Conservation (phyloP, 805 yeast species). For the Candida ulmi region DNA sequence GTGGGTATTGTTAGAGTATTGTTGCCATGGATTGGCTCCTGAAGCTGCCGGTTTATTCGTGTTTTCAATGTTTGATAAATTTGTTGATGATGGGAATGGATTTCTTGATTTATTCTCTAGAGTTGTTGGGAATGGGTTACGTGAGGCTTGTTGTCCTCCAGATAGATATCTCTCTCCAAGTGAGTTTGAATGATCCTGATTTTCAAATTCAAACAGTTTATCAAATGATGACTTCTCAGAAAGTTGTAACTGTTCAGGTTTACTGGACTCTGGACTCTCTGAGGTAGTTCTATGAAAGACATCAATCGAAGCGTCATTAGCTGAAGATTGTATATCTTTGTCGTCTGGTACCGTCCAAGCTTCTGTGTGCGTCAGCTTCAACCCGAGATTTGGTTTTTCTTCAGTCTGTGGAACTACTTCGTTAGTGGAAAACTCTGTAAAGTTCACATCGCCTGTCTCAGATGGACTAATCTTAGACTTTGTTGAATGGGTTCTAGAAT, state of each 20-base stretch:
- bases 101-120: slow-evolving; percentile 6
- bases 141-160: background rate
- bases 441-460: background rate
- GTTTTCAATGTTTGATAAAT: slow-evolving; percentile 6
- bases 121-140: slow-evolving; percentile 18
- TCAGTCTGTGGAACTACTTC: background rate
- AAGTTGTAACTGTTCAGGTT: background rate
- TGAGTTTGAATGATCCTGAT: background rate
- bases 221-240: slow-evolving; percentile 13
- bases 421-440: background rate
- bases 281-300: slow-evolving; percentile 13
- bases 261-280: background rate
- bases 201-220: slow-evolving; percentile 13
- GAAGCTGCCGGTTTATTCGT: slow-evolving; percentile 12
- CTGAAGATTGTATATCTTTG: background rate
- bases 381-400: slow-evolving; percentile 3
- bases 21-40: slow-evolving; percentile 19
- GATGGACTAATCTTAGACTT: background rate
- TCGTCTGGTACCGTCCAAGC: slow-evolving; percentile 15
- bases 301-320: slow-evolving; percentile 7
- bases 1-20: slow-evolving; percentile 1
- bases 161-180: background rate
- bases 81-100: slow-evolving; percentile 13
- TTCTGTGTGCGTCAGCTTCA: slow-evolving; percentile 16
- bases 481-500: background rate